These are phyloP conservation scores for Ophiocordyceps camponoti-saundersi DNA, from an alignment of 2,329 filamentous ascomycete genomes.

Conservation along the genomic window DNA sequence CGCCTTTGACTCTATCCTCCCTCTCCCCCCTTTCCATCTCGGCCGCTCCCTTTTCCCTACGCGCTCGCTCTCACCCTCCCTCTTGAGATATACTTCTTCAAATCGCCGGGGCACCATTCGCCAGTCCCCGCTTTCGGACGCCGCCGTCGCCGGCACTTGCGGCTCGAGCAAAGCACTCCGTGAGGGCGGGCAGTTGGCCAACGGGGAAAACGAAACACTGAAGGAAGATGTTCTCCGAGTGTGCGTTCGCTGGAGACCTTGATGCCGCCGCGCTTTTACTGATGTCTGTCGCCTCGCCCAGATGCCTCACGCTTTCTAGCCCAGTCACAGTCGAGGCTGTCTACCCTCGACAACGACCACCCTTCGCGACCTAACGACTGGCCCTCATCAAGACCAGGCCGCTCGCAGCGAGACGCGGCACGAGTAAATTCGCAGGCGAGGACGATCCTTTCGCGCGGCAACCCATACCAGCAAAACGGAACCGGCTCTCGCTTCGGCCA, in stretches of 20 bases:
- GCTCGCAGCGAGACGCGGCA: constrained; percentile 14
- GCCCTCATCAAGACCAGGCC: constrained; percentile 14
- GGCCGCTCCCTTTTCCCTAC: background rate
- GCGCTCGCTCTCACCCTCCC: no score
- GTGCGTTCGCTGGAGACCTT: constrained; percentile 33
- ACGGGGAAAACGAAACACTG: constrained; percentile 7
- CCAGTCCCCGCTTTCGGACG: background rate
- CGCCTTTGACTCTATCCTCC: background rate
- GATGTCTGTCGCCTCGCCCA: constrained; percentile 19
- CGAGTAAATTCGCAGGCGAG: constrained; percentile 13
- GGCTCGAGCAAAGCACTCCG: background rate
- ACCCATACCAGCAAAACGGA: constrained; percentile 70
- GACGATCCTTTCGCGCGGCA: constrained; percentile 36
- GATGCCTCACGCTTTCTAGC: constrained; percentile 94
- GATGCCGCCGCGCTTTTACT: constrained; percentile 2
- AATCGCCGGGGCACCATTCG: background rate
- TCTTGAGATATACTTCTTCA: no score
- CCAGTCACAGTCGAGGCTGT: constrained; percentile 85
- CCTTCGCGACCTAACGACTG: constrained; percentile 14
- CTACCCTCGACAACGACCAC: constrained; percentile 38
- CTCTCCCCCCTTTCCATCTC: background rate
- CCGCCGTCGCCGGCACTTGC: background rate
- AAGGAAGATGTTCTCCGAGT: constrained; percentile 49
- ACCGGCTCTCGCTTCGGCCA: constrained; percentile 55
- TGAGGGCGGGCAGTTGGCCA: constrained; percentile 13